Evolutionary conservation across 1,284 basidiomycete genomes (phyloP), one percentile per base, ranked within the genome.

Genomic region (Ceraceosorus guamensis): DNA sequence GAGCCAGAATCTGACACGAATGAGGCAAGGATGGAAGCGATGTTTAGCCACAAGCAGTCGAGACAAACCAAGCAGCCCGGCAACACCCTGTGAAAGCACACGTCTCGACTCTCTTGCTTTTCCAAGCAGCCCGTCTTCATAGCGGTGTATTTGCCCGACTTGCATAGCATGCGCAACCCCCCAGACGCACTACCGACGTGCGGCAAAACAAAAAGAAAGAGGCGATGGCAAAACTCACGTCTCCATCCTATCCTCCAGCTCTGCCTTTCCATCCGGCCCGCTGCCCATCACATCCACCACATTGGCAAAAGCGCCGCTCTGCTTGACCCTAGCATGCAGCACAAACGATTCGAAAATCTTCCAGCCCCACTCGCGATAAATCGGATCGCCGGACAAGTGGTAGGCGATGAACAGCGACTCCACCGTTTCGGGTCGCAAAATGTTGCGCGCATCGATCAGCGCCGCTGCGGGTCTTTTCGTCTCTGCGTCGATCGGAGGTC

Each of bases 361-460:
- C 91, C 92, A 95, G 16, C 89, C 91, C 74, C 85, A 83, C 34
- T 87, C 83, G 11, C 92, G 85, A 73, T 95, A 96, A 47, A 82
- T 80, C 33, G 81, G 75, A 68, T 95, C 85, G 14, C 91, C 90
- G 0, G 91, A 93, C 6, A 90, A 79, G 13, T 91, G 83, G 78
- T 81, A 82, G 0, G 89, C 92, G 55, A 92, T 80, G 80, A 95
- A 92, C 33, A 96, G 83, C 0, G 89, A 91, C 77, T 97, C 92
- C 41, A 92, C 84, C 1, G 92, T 96, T 78, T 97, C 92, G 2
- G 92, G 92, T 3, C 90, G 88, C 18, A 73, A 55, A 62, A 95
- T 93, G 75, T 96, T 95, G 54, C 89, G 84, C 10, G 89, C 88
- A 67, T 95, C 91, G 56, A 80, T 89, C 80, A 60, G 83, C 78